phyloP scores from a whole-genome alignment of 169 alveolate genomes.

The Plasmodium reichenowi region DNA sequence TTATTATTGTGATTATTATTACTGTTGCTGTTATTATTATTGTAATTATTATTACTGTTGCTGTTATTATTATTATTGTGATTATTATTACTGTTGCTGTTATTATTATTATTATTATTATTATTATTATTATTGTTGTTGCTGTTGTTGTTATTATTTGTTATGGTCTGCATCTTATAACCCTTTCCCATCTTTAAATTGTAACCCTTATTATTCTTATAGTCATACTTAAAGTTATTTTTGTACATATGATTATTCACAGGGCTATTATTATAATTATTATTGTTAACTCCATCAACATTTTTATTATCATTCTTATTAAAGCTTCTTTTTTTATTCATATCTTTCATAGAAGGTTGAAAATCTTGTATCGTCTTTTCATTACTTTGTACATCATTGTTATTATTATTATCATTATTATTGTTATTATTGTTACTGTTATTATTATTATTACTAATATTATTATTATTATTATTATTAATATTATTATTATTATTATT shows the following conservation, averaged over 20 bases:
- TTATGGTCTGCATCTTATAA: neutral
- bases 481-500: neutral
- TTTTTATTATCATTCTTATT: constrained; percentile 28
- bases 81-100: no score
- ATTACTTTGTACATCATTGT: neutral
- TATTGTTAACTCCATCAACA: neutral
- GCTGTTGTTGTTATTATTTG: neutral
- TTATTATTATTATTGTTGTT: no score
- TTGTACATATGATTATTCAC: constrained; percentile 5
- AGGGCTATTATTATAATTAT: neutral
- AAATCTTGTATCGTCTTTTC: neutral
- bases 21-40: no score
- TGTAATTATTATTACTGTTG: no score
- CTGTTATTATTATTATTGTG: neutral
- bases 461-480: neutral
- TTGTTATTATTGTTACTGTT: no score
- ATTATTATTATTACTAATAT: neutral
- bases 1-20: no score
- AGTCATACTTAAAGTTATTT: constrained; percentile 23
- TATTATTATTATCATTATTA: neutral
- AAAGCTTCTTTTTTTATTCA: constrained; percentile 30
- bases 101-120: no score
- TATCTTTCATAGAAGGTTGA: constrained; percentile 35
- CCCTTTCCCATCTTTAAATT: constrained; percentile 7
- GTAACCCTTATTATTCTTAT: constrained; percentile 28